Conservation (phyloP, 257 asterid species). For the Capsicum baccatum region DNA sequence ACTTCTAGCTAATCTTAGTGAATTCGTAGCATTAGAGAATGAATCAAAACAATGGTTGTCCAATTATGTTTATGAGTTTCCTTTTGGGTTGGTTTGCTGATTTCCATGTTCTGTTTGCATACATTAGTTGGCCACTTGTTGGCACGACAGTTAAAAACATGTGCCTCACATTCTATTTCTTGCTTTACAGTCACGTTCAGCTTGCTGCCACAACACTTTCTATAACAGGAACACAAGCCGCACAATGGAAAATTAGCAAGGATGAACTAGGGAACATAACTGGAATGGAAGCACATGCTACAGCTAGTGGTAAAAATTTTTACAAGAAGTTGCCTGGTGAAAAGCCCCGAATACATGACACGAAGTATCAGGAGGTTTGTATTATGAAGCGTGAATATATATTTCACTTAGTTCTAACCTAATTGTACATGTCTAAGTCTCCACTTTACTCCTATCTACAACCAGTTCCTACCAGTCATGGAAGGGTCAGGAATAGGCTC, state of each 20-base stretch:
- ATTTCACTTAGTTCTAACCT: not conserved
- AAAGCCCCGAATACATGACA: slow-evolving; percentile 84
- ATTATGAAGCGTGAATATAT: not conserved
- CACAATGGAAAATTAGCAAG: slow-evolving; percentile 71
- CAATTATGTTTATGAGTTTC: not conserved
- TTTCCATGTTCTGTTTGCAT: not conserved
- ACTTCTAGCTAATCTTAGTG: not conserved
- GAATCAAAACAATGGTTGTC: not conserved
- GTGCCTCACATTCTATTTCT: not conserved
- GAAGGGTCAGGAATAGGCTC: slow-evolving; percentile 98
- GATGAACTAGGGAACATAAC: slow-evolving; percentile 88
- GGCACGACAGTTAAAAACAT: not conserved
- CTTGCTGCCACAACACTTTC: slow-evolving; percentile 92
- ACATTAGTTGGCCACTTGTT: not conserved
- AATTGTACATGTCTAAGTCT: not conserved
- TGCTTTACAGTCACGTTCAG: slow-evolving; percentile 76
- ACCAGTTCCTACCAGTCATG: slow-evolving; percentile 80
- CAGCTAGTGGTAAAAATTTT: slow-evolving; percentile 98
- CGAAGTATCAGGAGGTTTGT: slow-evolving; percentile 87
- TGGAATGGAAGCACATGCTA: slow-evolving; percentile 89
- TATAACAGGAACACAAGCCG: slow-evolving; percentile 76
- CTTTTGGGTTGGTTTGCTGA: not conserved
- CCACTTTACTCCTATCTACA: not conserved
- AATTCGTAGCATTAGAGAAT: not conserved
- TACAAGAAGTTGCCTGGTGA: slow-evolving; percentile 95